Base-by-base conservation (phyloP, 2,329 filamentous ascomycete species). In the Whalleya microplaca region DNA sequence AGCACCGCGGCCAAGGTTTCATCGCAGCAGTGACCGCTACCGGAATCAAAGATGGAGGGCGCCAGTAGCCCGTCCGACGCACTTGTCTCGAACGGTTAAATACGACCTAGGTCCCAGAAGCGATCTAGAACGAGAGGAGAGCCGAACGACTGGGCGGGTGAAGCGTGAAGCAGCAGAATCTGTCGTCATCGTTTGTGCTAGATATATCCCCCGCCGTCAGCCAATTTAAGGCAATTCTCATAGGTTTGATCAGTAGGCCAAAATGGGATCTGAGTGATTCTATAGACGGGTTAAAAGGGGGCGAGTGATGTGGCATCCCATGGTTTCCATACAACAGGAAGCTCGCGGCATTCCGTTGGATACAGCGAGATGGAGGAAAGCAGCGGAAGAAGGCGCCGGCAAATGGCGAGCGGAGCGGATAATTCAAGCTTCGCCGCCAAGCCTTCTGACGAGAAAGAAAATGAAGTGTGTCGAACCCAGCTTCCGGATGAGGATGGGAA, bases 361-460 rank as follows among this genome's bases (percentile, higher is more conserved):
- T 46, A 54, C 23, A 37, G 59, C 41, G 48, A 57, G 59, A 58
- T 48, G 54, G 55, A 61, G 45, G 45, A 49, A 29, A 51, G 43
- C 40, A 45, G 44, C 55, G 52, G 56, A 58, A 53, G 42, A 54
- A 55, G 46, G 46, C 23, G 41, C 56, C 53, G 61, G 61, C 61
- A 62, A 56, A 61, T 65, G 42, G 20, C 23, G 42, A 23, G 56
- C 21, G 18, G 41, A 53, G 27, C 59, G 64, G 64, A 60, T 66
- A 63, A 67, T 65, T 58, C 58, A 59, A 61, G 58, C 61, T 59
- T 66, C 55, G 50, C 53, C 56, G 65, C 65, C 65, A 69, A 67
- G 66, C 48, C 21, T 44, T 51, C 45, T 40, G 49, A 59, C 47
- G 41, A 46, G 49, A 43, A 60, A 21, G 46, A 63, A 55, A 51